Conservation (phyloP, 2,329 filamentous ascomycete genomes). For the Talaromyces sp. region DNA sequence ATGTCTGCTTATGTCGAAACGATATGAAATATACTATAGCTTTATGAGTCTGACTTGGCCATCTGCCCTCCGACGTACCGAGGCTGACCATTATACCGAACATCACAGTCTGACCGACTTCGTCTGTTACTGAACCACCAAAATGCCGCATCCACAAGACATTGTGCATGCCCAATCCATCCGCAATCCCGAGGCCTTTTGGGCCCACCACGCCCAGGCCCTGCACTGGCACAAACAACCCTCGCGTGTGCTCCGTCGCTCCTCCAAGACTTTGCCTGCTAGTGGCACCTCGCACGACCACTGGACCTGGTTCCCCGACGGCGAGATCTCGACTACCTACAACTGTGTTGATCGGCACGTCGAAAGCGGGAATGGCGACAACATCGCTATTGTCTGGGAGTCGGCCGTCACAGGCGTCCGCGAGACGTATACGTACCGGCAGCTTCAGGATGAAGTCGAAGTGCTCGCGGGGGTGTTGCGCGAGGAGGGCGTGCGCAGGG, state of each 20-base stretch:
- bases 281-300: slow-evolving; percentile 60
- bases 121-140: not conserved
- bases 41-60: not conserved
- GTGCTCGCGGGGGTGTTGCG: slow-evolving; percentile 73
- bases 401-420: slow-evolving; percentile 74
- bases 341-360: slow-evolving; percentile 91
- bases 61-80: not conserved
- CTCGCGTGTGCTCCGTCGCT: slow-evolving; percentile 53
- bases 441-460: slow-evolving; percentile 75
- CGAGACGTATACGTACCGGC: slow-evolving; percentile 66
- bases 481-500: slow-evolving; percentile 74
- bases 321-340: slow-evolving; percentile 84
- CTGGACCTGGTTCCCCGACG: slow-evolving; percentile 88
- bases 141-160: slow-evolving; percentile 40
- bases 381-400: slow-evolving; percentile 77
- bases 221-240: slow-evolving; percentile 79
- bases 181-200: slow-evolving; percentile 65
- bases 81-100: not conserved
- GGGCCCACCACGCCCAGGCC: slow-evolving; percentile 66
- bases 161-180: slow-evolving; percentile 55
- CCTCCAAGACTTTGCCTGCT: slow-evolving; percentile 56
- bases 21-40: not conserved
- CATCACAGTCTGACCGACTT: not conserved
- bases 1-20: not conserved
- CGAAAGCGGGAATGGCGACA: slow-evolving; percentile 65